Evolutionary conservation across 148 eudicot genomes (phyloP).

Genomic region (Limonium bicolor): DNA sequence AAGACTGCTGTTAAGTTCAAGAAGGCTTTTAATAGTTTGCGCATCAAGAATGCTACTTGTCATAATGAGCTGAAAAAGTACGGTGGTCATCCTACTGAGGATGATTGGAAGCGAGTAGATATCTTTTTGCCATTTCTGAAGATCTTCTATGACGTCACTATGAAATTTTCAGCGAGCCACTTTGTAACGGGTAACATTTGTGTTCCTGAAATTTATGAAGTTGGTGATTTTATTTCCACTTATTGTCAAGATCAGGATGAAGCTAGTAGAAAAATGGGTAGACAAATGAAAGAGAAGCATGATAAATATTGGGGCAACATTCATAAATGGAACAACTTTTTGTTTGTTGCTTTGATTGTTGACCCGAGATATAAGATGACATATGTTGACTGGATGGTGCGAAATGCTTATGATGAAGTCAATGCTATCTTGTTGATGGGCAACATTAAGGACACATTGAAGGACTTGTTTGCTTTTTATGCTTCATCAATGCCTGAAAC

Average conservation of each 20-base stretch:
- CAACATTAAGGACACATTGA: too few relatives aligned
- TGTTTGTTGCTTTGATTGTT: background rate
- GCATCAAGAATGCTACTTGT: too few relatives aligned
- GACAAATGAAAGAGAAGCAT: background rate
- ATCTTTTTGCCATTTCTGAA: background rate
- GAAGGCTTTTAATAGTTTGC: too few relatives aligned
- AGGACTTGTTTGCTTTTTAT: too few relatives aligned
- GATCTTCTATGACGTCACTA: background rate
- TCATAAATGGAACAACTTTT: background rate
- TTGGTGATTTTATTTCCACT: background rate
- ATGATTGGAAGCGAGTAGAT: background rate
- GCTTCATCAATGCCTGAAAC: too few relatives aligned
- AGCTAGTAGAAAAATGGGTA: background rate
- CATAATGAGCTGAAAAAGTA: background rate
- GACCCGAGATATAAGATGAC: background rate
- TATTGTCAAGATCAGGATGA: background rate
- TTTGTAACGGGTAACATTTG: background rate
- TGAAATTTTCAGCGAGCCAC: background rate
- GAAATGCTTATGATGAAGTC: background rate
- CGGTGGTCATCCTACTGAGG: background rate
- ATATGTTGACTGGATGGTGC: background rate
- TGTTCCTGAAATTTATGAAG: background rate
- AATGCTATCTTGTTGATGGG: too few relatives aligned
- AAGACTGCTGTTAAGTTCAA: too few relatives aligned
- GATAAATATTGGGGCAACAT: conserved; percentile 1